A percentile compares a stretch with the other conserved stretches of the same genome.
Conservation (phyloP, 495 filamentous ascomycete genomes). For the Penicillium egyptiacum region DNA sequence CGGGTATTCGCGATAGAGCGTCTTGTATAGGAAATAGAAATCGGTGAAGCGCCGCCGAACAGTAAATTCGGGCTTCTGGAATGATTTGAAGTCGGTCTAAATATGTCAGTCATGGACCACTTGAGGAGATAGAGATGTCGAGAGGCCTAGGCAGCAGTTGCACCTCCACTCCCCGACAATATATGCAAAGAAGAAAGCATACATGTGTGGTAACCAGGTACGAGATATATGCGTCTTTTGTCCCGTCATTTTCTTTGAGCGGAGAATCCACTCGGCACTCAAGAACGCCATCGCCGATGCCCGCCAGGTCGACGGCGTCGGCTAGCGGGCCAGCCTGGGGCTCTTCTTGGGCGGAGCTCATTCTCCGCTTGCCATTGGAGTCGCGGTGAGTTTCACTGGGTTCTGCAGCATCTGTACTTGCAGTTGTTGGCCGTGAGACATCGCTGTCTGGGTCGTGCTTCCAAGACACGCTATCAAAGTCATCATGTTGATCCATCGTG, state of each 20-base stretch:
- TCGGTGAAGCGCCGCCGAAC: conserved; percentile 94
- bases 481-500: conserved; percentile 54
- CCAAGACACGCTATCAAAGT: conserved; percentile 62
- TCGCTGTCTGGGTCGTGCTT: conserved; percentile 54
- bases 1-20: conserved; percentile 80
- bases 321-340: conserved; percentile 56
- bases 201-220: conserved; percentile 92
- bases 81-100: conserved; percentile 90
- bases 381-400: conserved; percentile 33
- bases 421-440: conserved; percentile 48
- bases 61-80: conserved; percentile 71
- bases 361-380: conserved; percentile 54
- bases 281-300: conserved; percentile 73
- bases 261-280: conserved; percentile 81
- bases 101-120: conserved; percentile 18
- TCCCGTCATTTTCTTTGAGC: conserved; percentile 88
- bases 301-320: conserved; percentile 61
- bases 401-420: conserved; percentile 45
- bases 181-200: conserved; percentile 30
- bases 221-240: conserved; percentile 94
- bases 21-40: conserved; percentile 95
- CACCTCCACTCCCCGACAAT: neutral
- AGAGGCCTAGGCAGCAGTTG: conserved; percentile 23
- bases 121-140: neutral
- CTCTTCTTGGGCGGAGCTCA: conserved; percentile 46